Conservation (phyloP, 495 filamentous ascomycete species). For the Penicillium turbatum region DNA sequence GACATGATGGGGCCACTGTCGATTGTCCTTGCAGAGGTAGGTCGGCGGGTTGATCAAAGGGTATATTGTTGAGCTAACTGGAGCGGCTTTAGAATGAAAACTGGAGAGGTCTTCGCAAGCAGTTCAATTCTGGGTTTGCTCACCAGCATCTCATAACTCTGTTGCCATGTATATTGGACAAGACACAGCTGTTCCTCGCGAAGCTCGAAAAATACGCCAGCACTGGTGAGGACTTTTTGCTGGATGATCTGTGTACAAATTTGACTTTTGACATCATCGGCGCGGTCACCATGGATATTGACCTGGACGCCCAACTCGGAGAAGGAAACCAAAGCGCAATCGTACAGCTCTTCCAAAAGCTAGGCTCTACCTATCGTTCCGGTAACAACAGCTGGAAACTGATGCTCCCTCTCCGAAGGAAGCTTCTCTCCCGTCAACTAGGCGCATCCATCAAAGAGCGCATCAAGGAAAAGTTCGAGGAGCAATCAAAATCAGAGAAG, state of each 20-base stretch:
- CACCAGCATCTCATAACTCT: conserved; percentile 33
- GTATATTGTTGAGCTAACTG: neutral
- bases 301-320: conserved; percentile 6
- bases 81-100: conserved; percentile 11
- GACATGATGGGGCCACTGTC: neutral
- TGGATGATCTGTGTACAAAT: conserved; percentile 14
- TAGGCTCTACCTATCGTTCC: conserved; percentile 16
- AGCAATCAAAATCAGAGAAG: neutral
- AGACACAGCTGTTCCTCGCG: conserved; percentile 28
- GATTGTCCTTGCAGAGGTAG: neutral
- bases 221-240: conserved; percentile 18
- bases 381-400: conserved; percentile 2
- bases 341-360: conserved; percentile 1
- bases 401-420: neutral
- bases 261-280: conserved; percentile 29
- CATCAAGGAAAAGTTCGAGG: neutral
- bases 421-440: neutral
- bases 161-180: conserved; percentile 34
- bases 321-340: neutral
- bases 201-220: conserved; percentile 24
- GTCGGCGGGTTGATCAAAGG: neutral
- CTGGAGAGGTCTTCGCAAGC: conserved; percentile 37
- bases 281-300: conserved; percentile 8
- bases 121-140: conserved; percentile 39
- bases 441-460: neutral